Percentiles rank a stretch among this genome's conserved stretches.
These are phyloP conservation scores for Alliaria petiolata DNA, from an alignment of 345 rosid genomes.

Conservation along the genomic window DNA sequence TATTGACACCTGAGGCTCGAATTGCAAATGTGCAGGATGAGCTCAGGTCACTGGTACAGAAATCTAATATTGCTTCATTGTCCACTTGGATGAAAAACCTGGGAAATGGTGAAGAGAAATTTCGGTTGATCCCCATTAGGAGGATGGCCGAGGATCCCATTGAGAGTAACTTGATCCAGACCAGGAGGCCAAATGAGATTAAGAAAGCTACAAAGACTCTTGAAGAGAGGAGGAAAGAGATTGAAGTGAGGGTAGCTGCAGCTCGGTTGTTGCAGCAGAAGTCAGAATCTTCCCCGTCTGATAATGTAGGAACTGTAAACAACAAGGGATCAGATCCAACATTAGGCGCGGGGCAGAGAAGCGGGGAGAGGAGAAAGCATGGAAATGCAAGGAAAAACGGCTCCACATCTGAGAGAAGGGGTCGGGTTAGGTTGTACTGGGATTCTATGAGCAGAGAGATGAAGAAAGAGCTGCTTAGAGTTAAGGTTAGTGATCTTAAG, in stretches of 20 bases:
- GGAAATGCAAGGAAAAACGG: slow-evolving; percentile 54
- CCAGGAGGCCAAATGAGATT: slow-evolving; percentile 88
- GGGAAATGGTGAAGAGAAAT: slow-evolving; percentile 81
- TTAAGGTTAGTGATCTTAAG: slow-evolving; percentile 60
- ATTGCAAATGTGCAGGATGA: slow-evolving; percentile 75
- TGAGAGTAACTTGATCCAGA: slow-evolving; percentile 67
- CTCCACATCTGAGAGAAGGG: slow-evolving; percentile 58
- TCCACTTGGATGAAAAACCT: slow-evolving; percentile 83
- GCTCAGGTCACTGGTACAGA: slow-evolving; percentile 67
- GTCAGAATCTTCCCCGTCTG: slow-evolving; percentile 42
- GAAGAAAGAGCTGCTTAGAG: slow-evolving; percentile 60
- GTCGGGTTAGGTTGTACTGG: slow-evolving; percentile 67
- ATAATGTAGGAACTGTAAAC: slow-evolving; percentile 38
- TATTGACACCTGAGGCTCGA: slow-evolving; percentile 62
- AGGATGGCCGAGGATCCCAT: slow-evolving; percentile 83
- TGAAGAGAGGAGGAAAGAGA: slow-evolving; percentile 91
- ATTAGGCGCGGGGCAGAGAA: slow-evolving; percentile 50
- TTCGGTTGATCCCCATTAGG: slow-evolving; percentile 65
- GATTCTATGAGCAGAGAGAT: slow-evolving; percentile 50
- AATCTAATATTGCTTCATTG: slow-evolving; percentile 63
- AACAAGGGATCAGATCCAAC: slow-evolving; percentile 46
- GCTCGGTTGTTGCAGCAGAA: slow-evolving; percentile 85
- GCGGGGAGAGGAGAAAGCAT: slow-evolving; percentile 69
- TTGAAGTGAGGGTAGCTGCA: slow-evolving; percentile 95
- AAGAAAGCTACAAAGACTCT: slow-evolving; percentile 86